Evolutionary conservation across 352 stramenopile species (phyloP).

Genomic region (Salisapilia sapeloensis): DNA sequence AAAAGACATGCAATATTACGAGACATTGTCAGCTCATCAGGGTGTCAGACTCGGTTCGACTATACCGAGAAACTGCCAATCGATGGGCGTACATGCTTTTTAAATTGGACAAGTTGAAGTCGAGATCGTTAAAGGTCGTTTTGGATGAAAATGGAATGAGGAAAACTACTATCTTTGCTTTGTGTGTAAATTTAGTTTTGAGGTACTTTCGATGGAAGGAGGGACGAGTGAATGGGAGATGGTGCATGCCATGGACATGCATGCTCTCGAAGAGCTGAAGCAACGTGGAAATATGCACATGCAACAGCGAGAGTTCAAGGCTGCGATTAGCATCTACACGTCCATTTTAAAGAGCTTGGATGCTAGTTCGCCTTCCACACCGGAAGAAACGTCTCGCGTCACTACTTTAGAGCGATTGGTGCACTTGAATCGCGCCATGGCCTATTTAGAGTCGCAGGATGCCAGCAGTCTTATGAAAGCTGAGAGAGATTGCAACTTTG

Average conservation of each 20-base stretch:
- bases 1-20: constrained; percentile 68
- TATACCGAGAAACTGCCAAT: constrained; percentile 73
- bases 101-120: background rate
- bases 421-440: constrained; percentile 46
- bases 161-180: background rate
- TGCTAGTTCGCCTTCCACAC: background rate
- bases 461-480: constrained; percentile 9
- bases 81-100: constrained; percentile 38
- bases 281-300: constrained; percentile 39
- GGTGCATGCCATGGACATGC: constrained; percentile 8
- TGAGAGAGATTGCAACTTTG: constrained; percentile 56
- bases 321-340: constrained; percentile 33
- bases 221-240: constrained; percentile 9
- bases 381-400: constrained; percentile 3
- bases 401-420: constrained; percentile 25
- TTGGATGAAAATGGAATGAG: background rate
- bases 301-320: constrained; percentile 15
- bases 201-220: background rate
- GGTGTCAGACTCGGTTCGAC: constrained; percentile 72
- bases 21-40: constrained; percentile 21
- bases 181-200: background rate
- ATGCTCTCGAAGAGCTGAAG: constrained; percentile 22
- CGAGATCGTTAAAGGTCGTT: background rate
- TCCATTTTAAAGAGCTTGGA: constrained; percentile 2
- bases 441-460: constrained; percentile 16